These are phyloP conservation scores for Epipyxis sp. DNA, from an alignment of 108 stramenopile genomes.

Conservation along the genomic window DNA sequence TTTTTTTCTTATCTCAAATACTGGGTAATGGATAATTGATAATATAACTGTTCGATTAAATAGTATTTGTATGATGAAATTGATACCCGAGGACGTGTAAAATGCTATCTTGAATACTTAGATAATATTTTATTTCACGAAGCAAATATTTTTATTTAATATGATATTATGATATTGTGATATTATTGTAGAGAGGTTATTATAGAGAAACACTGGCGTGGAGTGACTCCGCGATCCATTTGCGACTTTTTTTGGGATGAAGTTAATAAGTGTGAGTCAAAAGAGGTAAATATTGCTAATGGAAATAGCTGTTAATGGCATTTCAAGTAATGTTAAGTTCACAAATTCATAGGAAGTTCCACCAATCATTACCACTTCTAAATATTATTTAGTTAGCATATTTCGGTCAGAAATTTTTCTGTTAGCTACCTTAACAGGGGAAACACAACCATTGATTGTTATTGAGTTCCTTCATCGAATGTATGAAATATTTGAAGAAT, in stretches of 20 bases:
- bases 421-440: slow-evolving; percentile 75
- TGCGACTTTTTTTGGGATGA: slow-evolving; percentile 62
- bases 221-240: slow-evolving; percentile 45
- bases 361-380: slow-evolving; percentile 47
- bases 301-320: too few relatives aligned
- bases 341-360: slow-evolving; percentile 54
- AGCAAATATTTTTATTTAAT: neutral
- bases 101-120: neutral
- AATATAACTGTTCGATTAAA: neutral
- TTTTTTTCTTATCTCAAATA: neutral
- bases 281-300: slow-evolving; percentile 23
- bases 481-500: slow-evolving; percentile 84
- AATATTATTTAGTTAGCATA: slow-evolving; percentile 56
- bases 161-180: neutral
- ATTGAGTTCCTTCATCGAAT: slow-evolving; percentile 93
- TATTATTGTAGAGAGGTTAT: slow-evolving; percentile 37
- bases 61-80: too few relatives aligned
- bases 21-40: neutral
- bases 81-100: too few relatives aligned
- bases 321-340: too few relatives aligned
- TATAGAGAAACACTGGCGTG: slow-evolving; percentile 63
- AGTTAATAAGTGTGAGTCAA: slow-evolving; percentile 33
- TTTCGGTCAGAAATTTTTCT: slow-evolving; percentile 81
- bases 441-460: slow-evolving; percentile 75
- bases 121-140: neutral